Conservation (phyloP, 2,329 filamentous ascomycete species). For the Exophiala aquamarina region DNA sequence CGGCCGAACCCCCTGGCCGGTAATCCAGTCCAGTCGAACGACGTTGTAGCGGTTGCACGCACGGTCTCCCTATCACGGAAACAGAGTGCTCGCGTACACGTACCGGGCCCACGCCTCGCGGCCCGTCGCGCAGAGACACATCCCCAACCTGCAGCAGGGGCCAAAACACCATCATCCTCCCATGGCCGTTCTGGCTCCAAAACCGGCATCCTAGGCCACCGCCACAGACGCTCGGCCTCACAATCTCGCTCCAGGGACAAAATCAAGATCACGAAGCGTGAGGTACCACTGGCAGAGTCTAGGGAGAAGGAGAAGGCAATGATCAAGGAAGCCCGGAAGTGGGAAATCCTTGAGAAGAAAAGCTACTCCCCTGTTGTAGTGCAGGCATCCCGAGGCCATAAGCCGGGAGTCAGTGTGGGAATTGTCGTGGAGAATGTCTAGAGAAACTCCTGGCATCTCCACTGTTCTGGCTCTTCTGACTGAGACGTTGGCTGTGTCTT, state of each 20-base stretch:
- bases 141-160: neutral
- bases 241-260: slow-evolving; percentile 14
- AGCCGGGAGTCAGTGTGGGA: slow-evolving; percentile 23
- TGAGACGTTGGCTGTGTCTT: too few relatives aligned
- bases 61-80: slow-evolving; percentile 26
- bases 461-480: too few relatives aligned
- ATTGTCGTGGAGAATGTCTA: slow-evolving; percentile 23
- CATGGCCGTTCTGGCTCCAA: neutral
- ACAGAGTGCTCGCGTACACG: slow-evolving; percentile 21
- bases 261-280: slow-evolving; percentile 15
- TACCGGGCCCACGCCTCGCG: slow-evolving; percentile 14
- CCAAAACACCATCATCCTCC: neutral
- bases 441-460: neutral
- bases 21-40: slow-evolving; percentile 12
- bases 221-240: slow-evolving; percentile 15
- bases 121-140: slow-evolving; percentile 14
- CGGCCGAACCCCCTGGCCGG: slow-evolving; percentile 12
- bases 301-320: slow-evolving; percentile 19
- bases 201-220: slow-evolving; percentile 14
- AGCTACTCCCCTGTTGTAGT: slow-evolving; percentile 24
- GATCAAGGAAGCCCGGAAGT: slow-evolving; percentile 8
- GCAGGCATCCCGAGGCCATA: slow-evolving; percentile 21
- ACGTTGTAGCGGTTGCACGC: slow-evolving; percentile 25
- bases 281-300: slow-evolving; percentile 6
- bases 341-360: slow-evolving; percentile 25